Conservation (phyloP, 257 asterid species). For the Solanum ossicruentum region DNA sequence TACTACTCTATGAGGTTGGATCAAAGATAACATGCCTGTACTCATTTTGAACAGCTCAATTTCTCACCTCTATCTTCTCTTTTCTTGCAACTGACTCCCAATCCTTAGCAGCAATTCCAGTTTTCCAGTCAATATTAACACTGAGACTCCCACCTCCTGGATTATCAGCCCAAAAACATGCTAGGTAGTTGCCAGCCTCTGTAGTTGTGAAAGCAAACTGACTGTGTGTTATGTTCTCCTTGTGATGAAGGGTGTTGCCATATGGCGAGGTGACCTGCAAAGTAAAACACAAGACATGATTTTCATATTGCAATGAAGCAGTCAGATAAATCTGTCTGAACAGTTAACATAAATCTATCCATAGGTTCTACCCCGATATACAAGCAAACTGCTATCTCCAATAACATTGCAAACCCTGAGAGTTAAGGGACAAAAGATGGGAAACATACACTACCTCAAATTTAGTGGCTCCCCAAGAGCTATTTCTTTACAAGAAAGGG, state of each 20-base stretch:
- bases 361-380: background rate
- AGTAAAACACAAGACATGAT: background rate
- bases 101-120: conserved; percentile 87
- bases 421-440: background rate
- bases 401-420: background rate
- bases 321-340: background rate
- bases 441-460: background rate
- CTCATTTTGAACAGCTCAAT: background rate
- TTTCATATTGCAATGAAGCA: background rate
- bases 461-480: background rate
- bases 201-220: conserved; percentile 80
- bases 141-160: conserved; percentile 45
- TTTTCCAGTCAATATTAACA: conserved; percentile 78
- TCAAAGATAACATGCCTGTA: background rate
- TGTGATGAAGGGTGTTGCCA: conserved; percentile 57
- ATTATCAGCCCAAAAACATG: conserved; percentile 66
- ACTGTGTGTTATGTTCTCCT: conserved; percentile 60
- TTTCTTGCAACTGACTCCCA: conserved; percentile 90
- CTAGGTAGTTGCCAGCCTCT: conserved; percentile 72
- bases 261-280: conserved; percentile 68
- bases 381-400: background rate
- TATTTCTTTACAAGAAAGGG: background rate
- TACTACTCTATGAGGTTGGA: background rate
- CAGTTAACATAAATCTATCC: background rate
- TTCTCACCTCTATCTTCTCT: conserved; percentile 71